A percentile compares a stretch with the other conserved stretches of the same genome.
Evolutionary conservation across 2,329 filamentous ascomycete species (phyloP).

Genomic region (Fusarium mexicanum): DNA sequence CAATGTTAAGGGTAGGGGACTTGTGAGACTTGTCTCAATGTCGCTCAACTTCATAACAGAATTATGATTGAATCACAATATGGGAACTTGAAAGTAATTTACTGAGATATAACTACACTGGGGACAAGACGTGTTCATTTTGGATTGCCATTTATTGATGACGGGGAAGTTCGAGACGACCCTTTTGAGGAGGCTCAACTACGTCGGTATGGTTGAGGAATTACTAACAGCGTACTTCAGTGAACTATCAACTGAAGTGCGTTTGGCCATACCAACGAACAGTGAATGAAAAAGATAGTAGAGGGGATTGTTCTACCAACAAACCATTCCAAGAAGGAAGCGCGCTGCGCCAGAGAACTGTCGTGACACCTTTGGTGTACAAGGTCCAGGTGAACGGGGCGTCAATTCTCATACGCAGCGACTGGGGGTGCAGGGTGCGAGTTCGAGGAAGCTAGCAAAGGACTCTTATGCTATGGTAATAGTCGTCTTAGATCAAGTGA

Average conservation of each 20-base stretch:
- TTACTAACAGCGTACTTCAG: rapidly evolving
- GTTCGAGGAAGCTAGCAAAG: neutral
- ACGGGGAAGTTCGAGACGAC: too few relatives aligned
- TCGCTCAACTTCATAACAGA: neutral
- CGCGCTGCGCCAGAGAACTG: rapidly evolving
- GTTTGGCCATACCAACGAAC: neutral
- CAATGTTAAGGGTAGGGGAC: neutral
- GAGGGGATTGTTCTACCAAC: too few relatives aligned
- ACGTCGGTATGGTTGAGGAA: too few relatives aligned
- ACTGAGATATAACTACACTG: too few relatives aligned
- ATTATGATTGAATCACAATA: too few relatives aligned
- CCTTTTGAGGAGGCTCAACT: neutral
- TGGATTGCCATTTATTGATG: neutral
- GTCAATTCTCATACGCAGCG: too few relatives aligned
- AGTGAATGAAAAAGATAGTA: rapidly evolving
- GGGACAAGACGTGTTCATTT: neutral
- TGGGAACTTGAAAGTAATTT: neutral
- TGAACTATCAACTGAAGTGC: too few relatives aligned
- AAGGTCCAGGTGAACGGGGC: rapidly evolving
- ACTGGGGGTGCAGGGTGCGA: neutral
- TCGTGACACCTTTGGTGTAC: neutral
- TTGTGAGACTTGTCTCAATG: neutral
- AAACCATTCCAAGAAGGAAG: neutral
- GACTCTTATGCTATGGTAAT: rapidly evolving
- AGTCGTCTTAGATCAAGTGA: neutral